Evolutionary conservation across 2,329 filamentous ascomycete genomes (phyloP), one percentile per base, ranked within the genome.

Genomic region (Monosporascus sp.): DNA sequence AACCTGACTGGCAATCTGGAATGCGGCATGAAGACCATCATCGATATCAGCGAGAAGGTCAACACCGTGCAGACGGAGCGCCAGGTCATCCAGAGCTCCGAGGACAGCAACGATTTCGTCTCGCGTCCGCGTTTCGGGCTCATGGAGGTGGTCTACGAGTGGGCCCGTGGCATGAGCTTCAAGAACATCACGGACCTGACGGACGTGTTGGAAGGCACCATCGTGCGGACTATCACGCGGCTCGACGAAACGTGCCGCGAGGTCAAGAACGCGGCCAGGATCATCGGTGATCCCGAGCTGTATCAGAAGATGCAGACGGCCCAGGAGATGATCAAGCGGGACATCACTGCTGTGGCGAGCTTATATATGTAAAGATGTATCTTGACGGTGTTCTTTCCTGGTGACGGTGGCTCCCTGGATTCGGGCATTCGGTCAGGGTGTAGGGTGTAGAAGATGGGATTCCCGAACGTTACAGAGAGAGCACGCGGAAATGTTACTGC

Each of bases 111-210:
- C 64, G 93, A 97, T 70, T 97, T 97, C 66, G 88, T 89, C 37
- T 91, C 85, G 55, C 81, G 87, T 52, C 91, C 92, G 2, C 82
- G 93, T 9, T 99, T 99, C 68, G 94, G 93, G 1, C 81, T 99
- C 52, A 91, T 96, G 68, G 94, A 99, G 71, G 94, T 99, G 0
- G 95, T 99, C 37, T 97, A 97, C 69, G 94, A 99, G 71, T 99
- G 94, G 94, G 94, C 94, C 9, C 80, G 91, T 49, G 94, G 94
- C 26, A 97, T 97, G 91, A 93, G 89, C 50, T 99, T 99, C 79
- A 96, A 95, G 73, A 93, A 94, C 60, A 99, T 99, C 61, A 97
- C 93, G 0, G 89, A 93, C 60, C 74, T 99, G 67, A 99, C 94
- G 7, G 93, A 97, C 69, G 92, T 99, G 53, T 84, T 97, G 64